Conservation (phyloP, 495 filamentous ascomycete species). For the Alectoria sarmentosa region DNA sequence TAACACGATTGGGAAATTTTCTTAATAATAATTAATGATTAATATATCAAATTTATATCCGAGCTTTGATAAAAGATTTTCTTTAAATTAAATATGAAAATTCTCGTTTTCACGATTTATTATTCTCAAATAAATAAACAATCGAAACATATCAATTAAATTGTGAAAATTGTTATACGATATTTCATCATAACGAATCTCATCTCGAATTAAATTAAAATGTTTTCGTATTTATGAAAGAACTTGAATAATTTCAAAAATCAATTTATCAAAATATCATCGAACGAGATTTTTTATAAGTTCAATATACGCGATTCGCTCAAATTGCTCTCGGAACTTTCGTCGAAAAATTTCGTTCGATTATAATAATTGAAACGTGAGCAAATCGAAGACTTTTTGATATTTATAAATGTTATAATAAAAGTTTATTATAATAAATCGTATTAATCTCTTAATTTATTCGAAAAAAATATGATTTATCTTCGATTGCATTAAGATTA, state of each 20-base stretch:
- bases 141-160: too few species aligned
- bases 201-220: not conserved
- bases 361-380: not conserved
- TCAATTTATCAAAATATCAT: not conserved
- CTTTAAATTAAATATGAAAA: too few species aligned
- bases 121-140: too few species aligned
- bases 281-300: slow-evolving; percentile 4
- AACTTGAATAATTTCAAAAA: not conserved
- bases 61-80: too few species aligned
- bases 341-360: not conserved
- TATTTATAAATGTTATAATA: not conserved
- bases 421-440: not conserved
- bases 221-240: not conserved
- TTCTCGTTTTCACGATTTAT: too few species aligned
- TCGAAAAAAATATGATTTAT: not conserved
- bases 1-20: slow-evolving; percentile 3
- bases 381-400: not conserved
- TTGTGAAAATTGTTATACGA: too few species aligned
- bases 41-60: slow-evolving; percentile 7
- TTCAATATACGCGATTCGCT: not conserved
- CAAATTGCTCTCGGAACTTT: not conserved
- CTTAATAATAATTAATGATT: not conserved
- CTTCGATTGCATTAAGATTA: not conserved
- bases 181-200: not conserved
- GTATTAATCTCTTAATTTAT: not conserved